phyloP scores from a whole-genome alignment of 2,329 filamentous ascomycete genomes.

The Metarhizium brunneum region DNA sequence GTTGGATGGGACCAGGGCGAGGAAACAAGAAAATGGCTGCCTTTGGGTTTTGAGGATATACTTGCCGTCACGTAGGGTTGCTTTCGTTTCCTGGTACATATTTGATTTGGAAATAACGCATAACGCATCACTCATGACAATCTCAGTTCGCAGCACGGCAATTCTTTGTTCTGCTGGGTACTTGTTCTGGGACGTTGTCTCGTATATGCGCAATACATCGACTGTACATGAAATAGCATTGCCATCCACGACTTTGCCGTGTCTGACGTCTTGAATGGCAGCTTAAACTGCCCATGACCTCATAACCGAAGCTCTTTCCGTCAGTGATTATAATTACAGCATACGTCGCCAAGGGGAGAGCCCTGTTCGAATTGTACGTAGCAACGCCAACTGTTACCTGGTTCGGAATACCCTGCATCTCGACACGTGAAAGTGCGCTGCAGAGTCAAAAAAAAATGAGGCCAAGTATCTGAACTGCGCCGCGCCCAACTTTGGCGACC shows the following conservation, averaged over 20 bases:
- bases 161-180: no score
- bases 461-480: not conserved
- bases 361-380: not conserved
- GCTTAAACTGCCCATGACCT: not conserved
- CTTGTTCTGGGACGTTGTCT: no score
- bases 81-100: not conserved
- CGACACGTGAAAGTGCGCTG: not conserved
- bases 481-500: not conserved
- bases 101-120: not conserved
- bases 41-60: not conserved
- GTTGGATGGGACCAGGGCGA: no score
- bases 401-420: not conserved
- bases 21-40: no score
- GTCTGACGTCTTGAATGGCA: not conserved
- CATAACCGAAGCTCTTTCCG: not conserved
- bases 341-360: not conserved
- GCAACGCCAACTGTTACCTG: not conserved
- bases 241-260: no score
- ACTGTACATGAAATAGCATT: no score
- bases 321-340: not conserved
- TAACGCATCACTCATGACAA: not conserved
- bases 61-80: not conserved
- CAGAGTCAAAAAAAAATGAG: not conserved
- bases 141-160: no score
- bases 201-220: no score